Percentiles rank a stretch among this genome's conserved stretches.
These are phyloP conservation scores for Annulohypoxylon maeteangense DNA, from an alignment of 495 filamentous ascomycete genomes.

Conservation along the genomic window DNA sequence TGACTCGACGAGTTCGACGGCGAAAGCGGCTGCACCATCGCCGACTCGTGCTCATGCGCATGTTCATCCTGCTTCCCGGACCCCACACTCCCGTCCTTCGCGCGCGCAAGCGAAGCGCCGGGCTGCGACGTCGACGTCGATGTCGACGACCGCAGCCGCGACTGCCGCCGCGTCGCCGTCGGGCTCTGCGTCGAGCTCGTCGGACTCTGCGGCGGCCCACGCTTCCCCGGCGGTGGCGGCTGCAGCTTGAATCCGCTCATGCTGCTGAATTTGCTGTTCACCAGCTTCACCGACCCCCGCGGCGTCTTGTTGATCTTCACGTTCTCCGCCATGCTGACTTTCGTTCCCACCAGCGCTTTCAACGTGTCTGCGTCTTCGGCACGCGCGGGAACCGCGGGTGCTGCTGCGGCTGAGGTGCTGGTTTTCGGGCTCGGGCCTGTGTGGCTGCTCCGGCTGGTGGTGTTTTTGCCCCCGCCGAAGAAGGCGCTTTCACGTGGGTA, in stretches of 20 bases:
- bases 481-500: slow-evolving; percentile 41
- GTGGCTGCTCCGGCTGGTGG: too few species aligned
- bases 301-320: background rate
- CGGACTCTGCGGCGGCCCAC: background rate
- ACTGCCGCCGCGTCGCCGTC: background rate
- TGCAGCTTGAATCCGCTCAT: slow-evolving; percentile 32
- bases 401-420: background rate
- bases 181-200: background rate
- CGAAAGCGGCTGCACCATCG: background rate
- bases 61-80: background rate
- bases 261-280: slow-evolving; percentile 13
- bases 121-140: background rate
- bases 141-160: background rate
- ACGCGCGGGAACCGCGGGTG: background rate
- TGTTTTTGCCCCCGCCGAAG: background rate
- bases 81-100: too few species aligned
- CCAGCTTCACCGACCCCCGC: background rate
- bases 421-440: background rate
- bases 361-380: background rate
- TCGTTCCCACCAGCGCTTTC: background rate
- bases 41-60: background rate
- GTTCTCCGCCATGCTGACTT: background rate
- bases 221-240: slow-evolving; percentile 30
- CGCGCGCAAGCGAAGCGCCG: background rate
- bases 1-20: background rate